Percentiles rank a stretch among this genome's conserved stretches.
phyloP scores from a whole-genome alignment of 108 stramenopile species.

The Epithemia pelagica region DNA sequence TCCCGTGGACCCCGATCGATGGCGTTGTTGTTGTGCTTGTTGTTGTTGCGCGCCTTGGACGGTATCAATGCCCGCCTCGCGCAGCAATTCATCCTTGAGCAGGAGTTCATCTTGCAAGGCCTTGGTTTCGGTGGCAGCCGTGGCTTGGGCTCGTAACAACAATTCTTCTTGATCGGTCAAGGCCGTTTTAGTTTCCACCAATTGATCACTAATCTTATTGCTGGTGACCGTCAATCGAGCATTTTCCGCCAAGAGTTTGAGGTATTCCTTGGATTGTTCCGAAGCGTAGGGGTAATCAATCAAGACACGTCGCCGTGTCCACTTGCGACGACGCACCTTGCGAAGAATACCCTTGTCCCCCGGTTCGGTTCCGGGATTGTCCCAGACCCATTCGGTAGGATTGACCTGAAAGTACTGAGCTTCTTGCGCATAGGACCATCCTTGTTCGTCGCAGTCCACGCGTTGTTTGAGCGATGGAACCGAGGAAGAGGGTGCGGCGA shows the following conservation, averaged over 20 bases:
- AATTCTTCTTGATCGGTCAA: slow-evolving; percentile 39
- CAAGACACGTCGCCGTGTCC: slow-evolving; percentile 42
- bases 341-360: background rate
- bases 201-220: slow-evolving; percentile 36
- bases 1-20: background rate
- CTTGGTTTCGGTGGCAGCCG: background rate
- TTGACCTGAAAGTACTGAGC: slow-evolving; percentile 9
- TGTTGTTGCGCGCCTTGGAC: slow-evolving; percentile 1
- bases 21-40: background rate
- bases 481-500: background rate
- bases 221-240: slow-evolving; percentile 22
- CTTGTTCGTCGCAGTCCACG: slow-evolving; percentile 29
- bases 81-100: slow-evolving; percentile 15
- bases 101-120: slow-evolving; percentile 13
- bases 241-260: slow-evolving; percentile 42
- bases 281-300: slow-evolving; percentile 45
- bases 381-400: background rate
- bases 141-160: slow-evolving; percentile 14
- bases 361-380: background rate
- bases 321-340: slow-evolving; percentile 35
- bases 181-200: slow-evolving; percentile 46
- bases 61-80: slow-evolving; percentile 6
- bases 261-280: slow-evolving; percentile 25
- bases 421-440: slow-evolving; percentile 46
- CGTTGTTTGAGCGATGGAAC: background rate